Conservation (phyloP, 1,284 basidiomycete species). For the Mycena citricolor region DNA sequence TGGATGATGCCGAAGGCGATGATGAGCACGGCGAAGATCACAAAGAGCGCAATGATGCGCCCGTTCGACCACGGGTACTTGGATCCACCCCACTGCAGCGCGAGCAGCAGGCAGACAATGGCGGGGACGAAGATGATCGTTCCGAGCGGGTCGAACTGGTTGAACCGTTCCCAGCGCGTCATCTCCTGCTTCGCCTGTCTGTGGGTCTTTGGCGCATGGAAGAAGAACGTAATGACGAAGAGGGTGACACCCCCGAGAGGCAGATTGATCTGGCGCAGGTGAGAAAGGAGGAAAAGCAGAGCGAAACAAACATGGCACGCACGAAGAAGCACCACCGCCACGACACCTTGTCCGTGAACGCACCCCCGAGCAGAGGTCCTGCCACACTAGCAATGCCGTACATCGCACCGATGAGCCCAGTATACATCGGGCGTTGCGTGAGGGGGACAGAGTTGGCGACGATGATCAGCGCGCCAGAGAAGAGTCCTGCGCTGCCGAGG, state of each 20-base stretch:
- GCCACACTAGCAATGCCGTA: slow-evolving; percentile 22
- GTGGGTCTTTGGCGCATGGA: slow-evolving; percentile 9
- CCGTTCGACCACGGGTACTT: slow-evolving; percentile 35
- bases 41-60: slow-evolving; percentile 32
- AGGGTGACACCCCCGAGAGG: slow-evolving; percentile 24
- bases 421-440: slow-evolving; percentile 16
- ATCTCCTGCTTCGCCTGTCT: slow-evolving; percentile 18
- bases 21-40: slow-evolving; percentile 36
- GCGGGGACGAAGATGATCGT: slow-evolving; percentile 36
- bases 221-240: slow-evolving; percentile 20
- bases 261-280: slow-evolving; percentile 21
- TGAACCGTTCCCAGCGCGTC: slow-evolving; percentile 26
- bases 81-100: slow-evolving; percentile 43
- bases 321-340: slow-evolving; percentile 38
- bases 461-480: slow-evolving; percentile 23
- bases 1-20: slow-evolving; percentile 37
- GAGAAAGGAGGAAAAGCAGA: slow-evolving; percentile 32
- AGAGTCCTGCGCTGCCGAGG: slow-evolving; percentile 18
- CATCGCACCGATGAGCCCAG: slow-evolving; percentile 17
- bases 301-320: background rate
- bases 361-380: slow-evolving; percentile 27
- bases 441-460: slow-evolving; percentile 22
- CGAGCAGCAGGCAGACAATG: slow-evolving; percentile 40
- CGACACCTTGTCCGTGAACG: slow-evolving; percentile 29
- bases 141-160: slow-evolving; percentile 39